Evolutionary conservation across 169 alveolate species (phyloP), one percentile per base, ranked within the genome.

Genomic region (Plasmodium sp.): DNA sequence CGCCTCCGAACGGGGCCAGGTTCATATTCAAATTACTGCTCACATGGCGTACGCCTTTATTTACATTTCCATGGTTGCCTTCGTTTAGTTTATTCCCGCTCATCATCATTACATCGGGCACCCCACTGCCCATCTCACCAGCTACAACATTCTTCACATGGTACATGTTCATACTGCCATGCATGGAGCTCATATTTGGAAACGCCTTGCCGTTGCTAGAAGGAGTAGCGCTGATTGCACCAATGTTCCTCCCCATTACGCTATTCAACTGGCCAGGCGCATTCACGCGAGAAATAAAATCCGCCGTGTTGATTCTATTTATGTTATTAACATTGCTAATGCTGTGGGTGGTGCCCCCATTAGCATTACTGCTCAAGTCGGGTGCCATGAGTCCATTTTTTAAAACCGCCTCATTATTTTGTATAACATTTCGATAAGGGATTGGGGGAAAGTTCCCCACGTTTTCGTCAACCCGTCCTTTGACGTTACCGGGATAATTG

Each of bases 381-480:
- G 34, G 22, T 22, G 75, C 12, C 3, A 48, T 62, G 34, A 22
- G 36, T 27, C 75, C 34, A 27, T 27, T 62, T 62, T 62, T 62
- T 62, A 62, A 7, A 62, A 62, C 75, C 6, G 84, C 7, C 14
- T 39, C 84, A 36, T 77, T 77, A 74, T 77, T 77, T 77, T 27
- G 31, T n/a, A 39, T 27, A 77, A 77, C 48, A 62, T n/a, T 62
- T 5, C 34, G 75, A 62, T 62, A 18, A 62, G 27, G 3, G 1
- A 27, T 18, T 62, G 5, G 75, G 75, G 75, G 0, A 16, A 62
- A 16, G 22, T 77, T 77, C 41, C 48, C 48, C 6, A 39, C 48
- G 10, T 39, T 81, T 22, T 81, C 75, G 45, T 48, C 86, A 10
- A 14, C 36, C 22, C 34, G 58, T 81, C 86, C 86, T 81, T 48